Percentiles rank a stretch among this genome's conserved stretches.
phyloP scores from a whole-genome alignment of 129 eudicot species.

The Flaveria linearis region DNA sequence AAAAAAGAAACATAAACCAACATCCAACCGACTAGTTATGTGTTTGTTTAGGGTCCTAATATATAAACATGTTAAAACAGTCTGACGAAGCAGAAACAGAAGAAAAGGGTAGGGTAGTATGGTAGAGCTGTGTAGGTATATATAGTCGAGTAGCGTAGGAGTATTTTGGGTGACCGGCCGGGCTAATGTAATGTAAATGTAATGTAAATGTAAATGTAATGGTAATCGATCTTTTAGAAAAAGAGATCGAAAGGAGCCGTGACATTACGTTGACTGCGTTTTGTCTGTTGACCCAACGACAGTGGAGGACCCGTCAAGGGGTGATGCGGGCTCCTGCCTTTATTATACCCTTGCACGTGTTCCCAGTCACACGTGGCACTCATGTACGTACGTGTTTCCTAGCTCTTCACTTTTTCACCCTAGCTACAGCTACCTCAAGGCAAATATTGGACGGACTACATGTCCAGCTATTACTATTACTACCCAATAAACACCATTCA shows the following conservation, averaged over 20 bases:
- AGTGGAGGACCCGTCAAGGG: constrained; percentile 27
- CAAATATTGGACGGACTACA: too few relatives aligned
- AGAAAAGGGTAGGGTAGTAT: background rate
- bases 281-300: constrained; percentile 41
- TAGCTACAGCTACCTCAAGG: too few relatives aligned
- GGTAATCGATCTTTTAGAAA: background rate
- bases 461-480: too few relatives aligned
- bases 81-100: background rate
- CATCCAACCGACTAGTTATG: too few relatives aligned
- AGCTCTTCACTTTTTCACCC: background rate
- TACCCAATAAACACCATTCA: too few relatives aligned
- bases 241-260: background rate
- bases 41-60: too few relatives aligned
- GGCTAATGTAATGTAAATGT: background rate
- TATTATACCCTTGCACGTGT: constrained; percentile 39
- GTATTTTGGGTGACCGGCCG: background rate
- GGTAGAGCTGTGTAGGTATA: background rate
- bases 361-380: constrained; percentile 42
- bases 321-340: constrained; percentile 20
- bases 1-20: too few relatives aligned
- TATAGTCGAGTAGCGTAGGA: background rate
- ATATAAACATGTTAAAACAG: background rate
- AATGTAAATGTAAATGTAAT: background rate
- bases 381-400: constrained; percentile 18
- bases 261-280: constrained; percentile 27